Percentiles rank a stretch among this genome's conserved stretches.
phyloP scores from a whole-genome alignment of 352 stramenopile species.

The Phytophthora constricta region DNA sequence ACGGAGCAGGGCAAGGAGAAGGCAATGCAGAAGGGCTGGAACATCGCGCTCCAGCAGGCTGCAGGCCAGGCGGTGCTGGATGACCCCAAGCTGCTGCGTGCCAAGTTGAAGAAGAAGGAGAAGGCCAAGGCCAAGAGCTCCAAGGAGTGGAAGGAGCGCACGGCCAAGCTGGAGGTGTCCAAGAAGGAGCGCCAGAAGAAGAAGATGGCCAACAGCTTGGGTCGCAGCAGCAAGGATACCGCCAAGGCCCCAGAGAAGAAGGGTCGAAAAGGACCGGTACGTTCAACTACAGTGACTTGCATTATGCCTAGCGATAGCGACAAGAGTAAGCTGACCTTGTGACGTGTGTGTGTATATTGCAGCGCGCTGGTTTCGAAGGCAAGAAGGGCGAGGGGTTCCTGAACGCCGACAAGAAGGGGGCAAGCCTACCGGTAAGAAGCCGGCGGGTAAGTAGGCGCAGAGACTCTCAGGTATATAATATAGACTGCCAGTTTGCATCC shows the following conservation, averaged over 20 bases:
- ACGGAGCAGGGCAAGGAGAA: slow-evolving; percentile 75
- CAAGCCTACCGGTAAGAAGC: slow-evolving; percentile 34
- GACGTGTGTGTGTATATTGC: slow-evolving; percentile 4
- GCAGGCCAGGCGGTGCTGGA: slow-evolving; percentile 71
- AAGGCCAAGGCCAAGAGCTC: slow-evolving; percentile 80
- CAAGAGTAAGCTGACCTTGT: too few species aligned
- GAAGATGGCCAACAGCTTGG: slow-evolving; percentile 43
- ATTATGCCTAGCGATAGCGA: too few species aligned
- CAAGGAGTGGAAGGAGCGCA: slow-evolving; percentile 83
- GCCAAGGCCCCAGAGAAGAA: slow-evolving; percentile 48
- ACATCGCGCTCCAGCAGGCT: slow-evolving; percentile 79
- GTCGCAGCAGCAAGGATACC: slow-evolving; percentile 33
- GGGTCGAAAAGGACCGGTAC: slow-evolving; percentile 47
- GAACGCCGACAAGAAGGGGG: slow-evolving; percentile 65
- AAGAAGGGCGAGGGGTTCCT: slow-evolving; percentile 83
- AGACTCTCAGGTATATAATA: slow-evolving; percentile 43
- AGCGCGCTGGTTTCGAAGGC: slow-evolving; percentile 82
- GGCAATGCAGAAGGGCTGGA: slow-evolving; percentile 69
- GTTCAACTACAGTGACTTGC: slow-evolving; percentile 10
- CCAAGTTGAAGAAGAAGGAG: slow-evolving; percentile 88
- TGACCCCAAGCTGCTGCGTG: slow-evolving; percentile 78
- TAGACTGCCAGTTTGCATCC: slow-evolving; percentile 47
- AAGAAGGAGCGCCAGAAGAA: slow-evolving; percentile 79
- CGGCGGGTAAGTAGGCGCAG: slow-evolving; percentile 39
- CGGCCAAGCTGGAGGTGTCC: slow-evolving; percentile 55